Evolutionary conservation across 2,329 filamentous ascomycete species (phyloP), one percentile per base, ranked within the genome.

Genomic region (Colletotrichum somersetense): DNA sequence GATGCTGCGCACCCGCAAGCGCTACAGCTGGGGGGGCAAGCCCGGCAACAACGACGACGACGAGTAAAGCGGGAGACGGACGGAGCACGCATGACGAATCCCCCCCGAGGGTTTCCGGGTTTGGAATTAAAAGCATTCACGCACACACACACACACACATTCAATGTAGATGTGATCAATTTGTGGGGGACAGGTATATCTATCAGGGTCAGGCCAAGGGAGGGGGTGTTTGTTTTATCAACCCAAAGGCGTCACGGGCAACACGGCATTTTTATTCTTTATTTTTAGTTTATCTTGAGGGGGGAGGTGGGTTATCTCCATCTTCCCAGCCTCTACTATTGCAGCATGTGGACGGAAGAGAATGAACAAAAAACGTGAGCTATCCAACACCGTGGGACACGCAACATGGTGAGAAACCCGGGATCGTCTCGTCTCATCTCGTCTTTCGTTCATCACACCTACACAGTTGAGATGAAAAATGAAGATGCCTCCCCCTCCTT

Each of bases 1-100:
- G 82, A 79, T 80, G 80, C 66, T 79, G 71, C 75, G 80, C 74
- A 79, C 76, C 18, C 78, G 75, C 67, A 77, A 77, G 75, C 75
- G 78, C 52, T 78, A 78, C 75, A 77, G 79, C 48, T 80, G 79
- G 79, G 77, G 75, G 18, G 77, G 75, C 30, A 57, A 14, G 62
- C 3, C 74, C 65, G 67, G 74, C 65, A 57, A 48, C 2, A 63
- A 65, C 3, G 50, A 48, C 23, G 56, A 80, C 74, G 62, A 80
- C 76, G 62, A 55, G 7, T 53, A 18, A 18, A 20, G 18, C 16
- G 26, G 23, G 44, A 7, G 8, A 1, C 5, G 44, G 18, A 44
- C 18, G 42, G 40, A 8, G 16, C 40, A 44, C 18, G 11, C 44
- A 14, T n/a, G 44, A n/a, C 5, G 8, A n/a, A n/a, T 0, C 18